Base-by-base conservation (phyloP, 441 rosid genomes). In the Jatropha podagrica region DNA sequence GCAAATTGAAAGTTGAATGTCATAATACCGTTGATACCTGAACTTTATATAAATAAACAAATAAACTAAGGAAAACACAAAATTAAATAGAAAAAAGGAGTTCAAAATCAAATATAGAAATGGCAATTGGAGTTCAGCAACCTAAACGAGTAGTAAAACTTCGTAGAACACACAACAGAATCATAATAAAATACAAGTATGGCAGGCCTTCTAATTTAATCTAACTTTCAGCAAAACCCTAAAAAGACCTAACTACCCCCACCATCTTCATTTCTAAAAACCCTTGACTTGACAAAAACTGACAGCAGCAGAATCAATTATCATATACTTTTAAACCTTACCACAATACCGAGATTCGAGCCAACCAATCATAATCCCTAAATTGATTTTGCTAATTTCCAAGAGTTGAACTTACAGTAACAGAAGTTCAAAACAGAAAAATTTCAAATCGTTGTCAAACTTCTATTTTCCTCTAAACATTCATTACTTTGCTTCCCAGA, bases 201-300 rank as follows among this genome's bases (percentile, higher is more conserved):
- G 78, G 37, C 79, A 76, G 62, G 18, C 42, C 62, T 23, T 69
- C 70, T 46, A 66, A 72, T 79, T 71, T 62, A 59, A 65, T 76
- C 78, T 56, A 26, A 44, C 42, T 13, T 11, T 23, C 52, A 32
- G 63, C 5, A 65, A 63, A 77, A 73, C 76, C 61, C 75, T 62
- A 48, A 58, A 73, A 80, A 81, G 46, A 68, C 80, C 74, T 38
- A 76, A 54, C 8, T 37, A 46, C 69, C 37, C 32, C 55, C 26
- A 40, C 10, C 69, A 62, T 59, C 42, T 51, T 17, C 61, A 20
- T 4, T 10, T 40, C 80, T 56, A 49, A 75, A 78, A 51, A 44
- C 38, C 52, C 54, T 65, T 51, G 20, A 6, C 14, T 20, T 32
- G 23, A 11, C 27, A 51, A 51, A 15, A 27, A 18, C 79, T 65